phyloP scores from a whole-genome alignment of 371 early-diverging fungal species.

The Haplosporangium sp. region DNA sequence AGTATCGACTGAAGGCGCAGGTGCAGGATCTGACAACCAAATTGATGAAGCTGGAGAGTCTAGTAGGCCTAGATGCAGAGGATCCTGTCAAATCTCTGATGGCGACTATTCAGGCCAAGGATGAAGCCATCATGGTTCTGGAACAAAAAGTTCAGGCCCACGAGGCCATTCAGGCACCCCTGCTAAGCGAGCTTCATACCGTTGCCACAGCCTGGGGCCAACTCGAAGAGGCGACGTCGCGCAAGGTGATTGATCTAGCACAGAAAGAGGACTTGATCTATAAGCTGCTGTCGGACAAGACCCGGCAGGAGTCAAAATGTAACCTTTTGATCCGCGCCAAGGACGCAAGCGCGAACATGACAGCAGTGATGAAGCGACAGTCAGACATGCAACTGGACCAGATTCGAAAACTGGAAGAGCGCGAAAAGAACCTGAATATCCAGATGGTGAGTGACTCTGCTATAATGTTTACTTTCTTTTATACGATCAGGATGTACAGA shows the following conservation, averaged over 20 bases:
- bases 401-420: conserved; percentile 80
- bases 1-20: conserved; percentile 24
- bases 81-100: conserved; percentile 25
- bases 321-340: conserved; percentile 71
- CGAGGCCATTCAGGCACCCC: conserved; percentile 29
- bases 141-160: conserved; percentile 49
- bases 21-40: conserved; percentile 35
- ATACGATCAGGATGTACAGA: too few species aligned
- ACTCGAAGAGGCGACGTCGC: conserved; percentile 84
- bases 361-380: conserved; percentile 76
- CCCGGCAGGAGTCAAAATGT: conserved; percentile 48
- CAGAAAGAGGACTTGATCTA: conserved; percentile 85
- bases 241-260: conserved; percentile 77
- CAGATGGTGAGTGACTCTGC: conserved; percentile 60
- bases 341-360: conserved; percentile 71
- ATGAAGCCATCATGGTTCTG: conserved; percentile 58
- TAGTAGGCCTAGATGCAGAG: conserved; percentile 29
- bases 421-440: conserved; percentile 71
- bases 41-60: conserved; percentile 52
- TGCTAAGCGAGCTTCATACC: conserved; percentile 81
- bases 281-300: conserved; percentile 73
- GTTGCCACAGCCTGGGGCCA: conserved; percentile 80
- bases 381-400: conserved; percentile 86
- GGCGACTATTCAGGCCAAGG: conserved; percentile 26
- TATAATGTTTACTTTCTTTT: background rate